Conservation (phyloP, 2,329 filamentous ascomycete species). For the Hymenoscyphus repandus region DNA sequence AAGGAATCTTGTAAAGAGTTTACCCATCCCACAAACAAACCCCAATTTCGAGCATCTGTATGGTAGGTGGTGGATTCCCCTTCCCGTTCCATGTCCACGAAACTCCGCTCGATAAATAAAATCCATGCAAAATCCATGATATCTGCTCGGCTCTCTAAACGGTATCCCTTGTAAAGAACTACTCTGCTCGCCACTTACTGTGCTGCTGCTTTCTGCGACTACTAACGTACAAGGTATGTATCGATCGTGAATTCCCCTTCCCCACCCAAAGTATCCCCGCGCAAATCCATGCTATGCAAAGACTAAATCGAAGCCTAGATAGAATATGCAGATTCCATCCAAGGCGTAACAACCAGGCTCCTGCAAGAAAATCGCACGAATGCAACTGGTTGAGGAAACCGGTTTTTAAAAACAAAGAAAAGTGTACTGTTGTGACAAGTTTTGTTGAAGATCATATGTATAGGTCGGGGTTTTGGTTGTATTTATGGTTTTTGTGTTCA, state of each 20-base stretch:
- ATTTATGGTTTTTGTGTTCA: neutral
- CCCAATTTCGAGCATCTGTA: no score
- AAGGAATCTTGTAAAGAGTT: no score
- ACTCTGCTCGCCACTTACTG: neutral
- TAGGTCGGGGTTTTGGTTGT: slow-evolving; percentile 6
- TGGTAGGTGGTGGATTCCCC: neutral
- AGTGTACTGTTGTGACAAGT: slow-evolving; percentile 12
- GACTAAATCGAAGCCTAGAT: neutral
- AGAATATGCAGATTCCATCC: neutral
- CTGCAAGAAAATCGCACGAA: neutral
- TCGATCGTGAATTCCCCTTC: neutral
- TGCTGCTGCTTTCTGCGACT: neutral
- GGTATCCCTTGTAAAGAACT: neutral
- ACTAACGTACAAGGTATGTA: slow-evolving; percentile 3
- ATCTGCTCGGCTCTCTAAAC: neutral
- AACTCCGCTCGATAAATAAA: no score
- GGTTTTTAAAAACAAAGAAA: slow-evolving; percentile 11
- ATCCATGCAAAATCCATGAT: neutral
- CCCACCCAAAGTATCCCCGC: neutral
- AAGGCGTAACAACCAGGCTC: neutral
- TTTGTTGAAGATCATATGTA: slow-evolving; percentile 8
- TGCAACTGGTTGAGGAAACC: neutral
- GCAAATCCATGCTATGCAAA: neutral
- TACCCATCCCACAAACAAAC: no score
- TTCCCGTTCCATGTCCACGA: no score